phyloP scores from a whole-genome alignment of 805 yeast genomes.

The Ogataea zsoltii region DNA sequence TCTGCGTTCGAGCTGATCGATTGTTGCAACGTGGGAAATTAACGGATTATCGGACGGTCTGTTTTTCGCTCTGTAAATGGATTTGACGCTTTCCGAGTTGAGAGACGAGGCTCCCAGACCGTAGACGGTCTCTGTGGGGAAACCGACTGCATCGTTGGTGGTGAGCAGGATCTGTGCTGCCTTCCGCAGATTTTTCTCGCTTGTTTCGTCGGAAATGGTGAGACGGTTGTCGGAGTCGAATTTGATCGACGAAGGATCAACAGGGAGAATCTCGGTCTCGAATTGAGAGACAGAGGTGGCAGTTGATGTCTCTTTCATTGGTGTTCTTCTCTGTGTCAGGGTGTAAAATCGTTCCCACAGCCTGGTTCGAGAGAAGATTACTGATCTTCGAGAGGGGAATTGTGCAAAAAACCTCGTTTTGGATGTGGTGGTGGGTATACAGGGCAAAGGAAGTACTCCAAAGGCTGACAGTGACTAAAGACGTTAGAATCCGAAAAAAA shows the following conservation, averaged over 20 bases:
- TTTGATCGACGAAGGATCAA: slow-evolving; percentile 50
- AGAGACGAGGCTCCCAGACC: slow-evolving; percentile 91
- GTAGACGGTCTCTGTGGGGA: slow-evolving; percentile 97
- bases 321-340: not conserved
- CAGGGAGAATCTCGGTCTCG: slow-evolving; percentile 51
- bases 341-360: not conserved
- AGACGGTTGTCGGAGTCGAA: slow-evolving; percentile 43
- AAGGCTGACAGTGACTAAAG: too few species aligned
- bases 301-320: not conserved
- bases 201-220: slow-evolving; percentile 49
- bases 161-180: slow-evolving; percentile 61
- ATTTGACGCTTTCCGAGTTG: slow-evolving; percentile 66
- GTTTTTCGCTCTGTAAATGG: slow-evolving; percentile 85
- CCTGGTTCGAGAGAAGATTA: too few species aligned
- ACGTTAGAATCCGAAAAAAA: too few species aligned
- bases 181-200: slow-evolving; percentile 47
- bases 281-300: slow-evolving; percentile 2
- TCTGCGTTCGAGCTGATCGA: slow-evolving; percentile 64
- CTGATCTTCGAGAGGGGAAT: too few species aligned
- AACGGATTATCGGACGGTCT: slow-evolving; percentile 95
- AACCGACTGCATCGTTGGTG: slow-evolving; percentile 71
- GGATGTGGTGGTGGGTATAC: too few species aligned
- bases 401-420: too few species aligned
- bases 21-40: slow-evolving; percentile 83
- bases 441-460: too few species aligned